Evolutionary conservation across 192 early-diverging fungal species (phyloP).

Genomic region (Backusella macrospora): DNA sequence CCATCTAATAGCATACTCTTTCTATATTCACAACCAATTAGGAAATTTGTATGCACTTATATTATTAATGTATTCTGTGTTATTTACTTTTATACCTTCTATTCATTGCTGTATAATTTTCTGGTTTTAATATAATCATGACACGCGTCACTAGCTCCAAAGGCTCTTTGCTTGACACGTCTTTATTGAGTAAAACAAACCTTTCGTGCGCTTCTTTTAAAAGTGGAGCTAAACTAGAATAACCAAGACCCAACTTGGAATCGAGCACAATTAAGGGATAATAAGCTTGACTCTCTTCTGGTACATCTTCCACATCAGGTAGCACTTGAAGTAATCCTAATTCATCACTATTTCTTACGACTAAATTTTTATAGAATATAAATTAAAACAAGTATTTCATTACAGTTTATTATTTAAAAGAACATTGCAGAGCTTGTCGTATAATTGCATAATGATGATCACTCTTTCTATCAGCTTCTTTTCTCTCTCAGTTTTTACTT

Average conservation of each 20-base stretch:
- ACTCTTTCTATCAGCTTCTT: background rate
- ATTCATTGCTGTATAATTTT: constrained; percentile 53
- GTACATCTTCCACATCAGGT: constrained; percentile 10
- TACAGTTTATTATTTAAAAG: constrained; percentile 12
- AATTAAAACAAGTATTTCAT: background rate
- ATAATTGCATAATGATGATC: background rate
- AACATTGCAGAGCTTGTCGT: constrained; percentile 12
- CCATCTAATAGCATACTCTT: constrained; percentile 46
- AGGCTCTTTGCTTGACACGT: background rate
- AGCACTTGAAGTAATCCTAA: constrained; percentile 24
- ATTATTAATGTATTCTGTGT: background rate
- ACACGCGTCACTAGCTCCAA: constrained; percentile 40
- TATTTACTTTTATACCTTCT: constrained; percentile 35
- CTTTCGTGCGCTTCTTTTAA: constrained; percentile 18
- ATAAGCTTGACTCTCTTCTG: background rate
- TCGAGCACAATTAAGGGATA: constrained; percentile 29
- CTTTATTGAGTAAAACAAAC: background rate
- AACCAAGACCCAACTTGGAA: constrained; percentile 25
- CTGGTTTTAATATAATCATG: constrained; percentile 53
- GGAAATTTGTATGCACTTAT: background rate
- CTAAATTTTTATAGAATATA: background rate
- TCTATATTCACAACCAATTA: constrained; percentile 16
- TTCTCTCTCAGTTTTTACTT: background rate
- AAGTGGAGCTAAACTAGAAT: background rate
- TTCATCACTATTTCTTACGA: constrained; percentile 22